Percentiles rank a stretch among this genome's conserved stretches.
Evolutionary conservation across 371 early-diverging fungal genomes (phyloP).

Genomic region (Mortierella sp.): DNA sequence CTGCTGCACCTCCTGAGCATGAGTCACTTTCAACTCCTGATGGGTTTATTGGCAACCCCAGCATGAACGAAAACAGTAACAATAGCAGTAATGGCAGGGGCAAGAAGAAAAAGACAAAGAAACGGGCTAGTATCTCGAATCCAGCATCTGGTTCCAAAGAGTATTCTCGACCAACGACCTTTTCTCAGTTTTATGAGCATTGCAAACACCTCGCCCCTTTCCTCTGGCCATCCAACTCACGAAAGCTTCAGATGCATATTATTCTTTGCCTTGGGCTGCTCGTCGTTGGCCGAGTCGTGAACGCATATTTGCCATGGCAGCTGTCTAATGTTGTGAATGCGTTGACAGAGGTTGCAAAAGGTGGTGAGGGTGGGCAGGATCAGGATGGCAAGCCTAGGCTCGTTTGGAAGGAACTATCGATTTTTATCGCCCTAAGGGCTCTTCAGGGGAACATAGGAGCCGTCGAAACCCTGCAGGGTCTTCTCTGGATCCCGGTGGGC

Average conservation of each 20-base stretch:
- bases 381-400: slow-evolving; percentile 47
- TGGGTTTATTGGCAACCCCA: not conserved
- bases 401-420: slow-evolving; percentile 73
- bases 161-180: slow-evolving; percentile 52
- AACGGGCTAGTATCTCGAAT: not conserved
- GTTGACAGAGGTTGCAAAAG: slow-evolving; percentile 57
- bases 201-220: slow-evolving; percentile 80
- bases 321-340: slow-evolving; percentile 83
- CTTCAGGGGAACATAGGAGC: slow-evolving; percentile 87
- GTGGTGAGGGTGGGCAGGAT: slow-evolving; percentile 35
- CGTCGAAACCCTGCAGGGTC: slow-evolving; percentile 79
- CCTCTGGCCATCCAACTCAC: slow-evolving; percentile 84
- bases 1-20: no score
- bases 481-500: slow-evolving; percentile 91
- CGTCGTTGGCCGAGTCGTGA: slow-evolving; percentile 78
- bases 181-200: slow-evolving; percentile 62
- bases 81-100: slow-evolving; percentile 11
- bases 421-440: slow-evolving; percentile 77
- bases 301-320: slow-evolving; percentile 83
- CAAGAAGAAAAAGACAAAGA: slow-evolving; percentile 12
- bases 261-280: slow-evolving; percentile 74
- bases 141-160: slow-evolving; percentile 28
- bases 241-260: slow-evolving; percentile 74
- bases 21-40: no score
- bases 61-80: not conserved